phyloP scores from a whole-genome alignment of 1,284 basidiomycete species.

The Anthracocystis panici-leucophaei region DNA sequence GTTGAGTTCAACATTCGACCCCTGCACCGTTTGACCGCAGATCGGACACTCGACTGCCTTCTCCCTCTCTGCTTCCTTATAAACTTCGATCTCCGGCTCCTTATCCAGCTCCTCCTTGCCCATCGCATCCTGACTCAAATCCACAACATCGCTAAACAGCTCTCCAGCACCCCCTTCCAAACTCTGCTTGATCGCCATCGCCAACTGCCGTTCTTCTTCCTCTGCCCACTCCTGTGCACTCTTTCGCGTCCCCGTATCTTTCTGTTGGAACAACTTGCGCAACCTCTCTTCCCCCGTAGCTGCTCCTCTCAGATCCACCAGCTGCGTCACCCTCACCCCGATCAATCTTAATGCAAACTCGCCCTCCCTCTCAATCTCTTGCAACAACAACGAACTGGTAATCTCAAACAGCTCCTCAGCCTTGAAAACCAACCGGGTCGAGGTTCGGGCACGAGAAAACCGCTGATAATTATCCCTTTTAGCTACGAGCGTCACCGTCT shows the following conservation, averaged over 20 bases:
- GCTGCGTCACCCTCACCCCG: slow-evolving; percentile 57
- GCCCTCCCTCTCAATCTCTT: slow-evolving; percentile 50
- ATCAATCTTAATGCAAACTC: slow-evolving; percentile 57
- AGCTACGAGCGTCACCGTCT: slow-evolving; percentile 62
- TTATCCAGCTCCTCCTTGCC: background rate
- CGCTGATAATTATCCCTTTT: slow-evolving; percentile 63
- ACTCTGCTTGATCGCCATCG: slow-evolving; percentile 46
- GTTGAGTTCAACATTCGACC: slow-evolving; percentile 50
- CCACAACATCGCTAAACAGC: slow-evolving; percentile 27
- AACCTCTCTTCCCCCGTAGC: slow-evolving; percentile 43
- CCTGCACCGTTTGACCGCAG: slow-evolving; percentile 26
- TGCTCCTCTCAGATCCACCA: slow-evolving; percentile 52
- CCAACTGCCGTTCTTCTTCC: slow-evolving; percentile 50
- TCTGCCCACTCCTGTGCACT: slow-evolving; percentile 29
- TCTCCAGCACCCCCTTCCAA: slow-evolving; percentile 22
- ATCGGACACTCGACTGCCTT: slow-evolving; percentile 36
- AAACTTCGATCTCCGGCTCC: background rate
- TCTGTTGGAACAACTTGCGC: slow-evolving; percentile 35
- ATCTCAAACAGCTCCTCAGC: slow-evolving; percentile 61
- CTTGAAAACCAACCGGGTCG: slow-evolving; percentile 27
- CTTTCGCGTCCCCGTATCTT: background rate
- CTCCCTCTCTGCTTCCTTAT: background rate
- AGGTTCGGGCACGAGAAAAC: slow-evolving; percentile 58
- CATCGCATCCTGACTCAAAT: slow-evolving; percentile 35
- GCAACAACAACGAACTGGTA: slow-evolving; percentile 41